These are phyloP conservation scores for Alloteropsis angusta DNA, from an alignment of 202 grass and related monocot genomes.

Conservation along the genomic window DNA sequence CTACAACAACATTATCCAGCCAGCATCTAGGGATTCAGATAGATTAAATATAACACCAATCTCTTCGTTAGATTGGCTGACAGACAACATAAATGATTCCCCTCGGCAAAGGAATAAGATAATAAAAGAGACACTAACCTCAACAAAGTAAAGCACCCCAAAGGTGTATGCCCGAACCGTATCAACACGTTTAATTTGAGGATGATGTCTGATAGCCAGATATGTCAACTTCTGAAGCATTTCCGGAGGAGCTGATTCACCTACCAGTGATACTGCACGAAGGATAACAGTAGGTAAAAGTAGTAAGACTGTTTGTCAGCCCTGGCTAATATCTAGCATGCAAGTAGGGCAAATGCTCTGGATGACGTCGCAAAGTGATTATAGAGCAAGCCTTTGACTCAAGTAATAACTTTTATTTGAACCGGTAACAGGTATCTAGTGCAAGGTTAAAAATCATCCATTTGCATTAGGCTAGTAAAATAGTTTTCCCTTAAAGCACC, in stretches of 20 bases:
- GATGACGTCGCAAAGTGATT: not conserved
- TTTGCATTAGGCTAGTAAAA: conserved; percentile 1
- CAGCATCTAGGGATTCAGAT: not conserved
- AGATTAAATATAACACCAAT: not conserved
- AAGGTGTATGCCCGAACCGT: conserved; percentile 97
- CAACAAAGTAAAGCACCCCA: conserved; percentile 93
- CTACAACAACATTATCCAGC: not conserved
- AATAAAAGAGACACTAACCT: conserved; percentile 39
- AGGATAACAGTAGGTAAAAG: conserved; percentile 6
- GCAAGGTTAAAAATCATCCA: not conserved
- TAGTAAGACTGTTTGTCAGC: not conserved
- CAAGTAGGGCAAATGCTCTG: conserved; percentile 1
- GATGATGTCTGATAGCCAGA: conserved; percentile 66
- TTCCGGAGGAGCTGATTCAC: conserved; percentile 86
- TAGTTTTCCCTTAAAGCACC: not conserved
- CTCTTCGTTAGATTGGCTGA: not conserved
- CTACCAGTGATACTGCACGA: conserved; percentile 75
- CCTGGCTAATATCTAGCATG: not conserved
- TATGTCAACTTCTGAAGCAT: conserved; percentile 98
- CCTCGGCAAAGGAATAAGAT: not conserved
- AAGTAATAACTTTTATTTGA: not conserved
- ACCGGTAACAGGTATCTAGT: not conserved
- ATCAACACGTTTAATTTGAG: conserved; percentile 85
- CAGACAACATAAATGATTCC: not conserved
- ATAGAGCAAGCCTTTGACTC: not conserved